Evolutionary conservation across 2,329 filamentous ascomycete species (phyloP).

Genomic region (Calonectria naviculata): DNA sequence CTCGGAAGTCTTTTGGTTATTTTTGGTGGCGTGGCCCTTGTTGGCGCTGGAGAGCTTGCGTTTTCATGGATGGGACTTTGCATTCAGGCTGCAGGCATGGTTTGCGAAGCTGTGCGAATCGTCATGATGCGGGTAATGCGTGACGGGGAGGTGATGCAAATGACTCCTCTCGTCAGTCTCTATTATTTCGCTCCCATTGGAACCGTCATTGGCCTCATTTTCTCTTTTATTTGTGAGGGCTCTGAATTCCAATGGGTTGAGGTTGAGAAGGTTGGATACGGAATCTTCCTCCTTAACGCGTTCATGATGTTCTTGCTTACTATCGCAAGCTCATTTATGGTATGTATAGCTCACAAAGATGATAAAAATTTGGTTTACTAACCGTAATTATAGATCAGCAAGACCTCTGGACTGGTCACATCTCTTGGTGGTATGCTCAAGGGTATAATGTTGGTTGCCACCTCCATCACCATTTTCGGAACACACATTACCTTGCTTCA

Average conservation of each 20-base stretch:
- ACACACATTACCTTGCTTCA: constrained; percentile 77
- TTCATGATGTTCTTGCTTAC: constrained; percentile 81
- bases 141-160: constrained; percentile 79
- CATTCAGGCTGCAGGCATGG: constrained; percentile 77
- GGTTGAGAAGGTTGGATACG: constrained; percentile 70
- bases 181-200: constrained; percentile 91
- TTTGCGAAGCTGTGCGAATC: constrained; percentile 82
- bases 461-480: constrained; percentile 81
- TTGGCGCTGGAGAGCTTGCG: constrained; percentile 70
- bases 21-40: constrained; percentile 60
- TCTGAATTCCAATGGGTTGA: constrained; percentile 72
- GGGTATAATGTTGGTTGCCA: constrained; percentile 81
- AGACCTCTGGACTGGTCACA: constrained; percentile 84
- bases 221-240: constrained; percentile 74
- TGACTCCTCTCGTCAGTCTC: constrained; percentile 86
- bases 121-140: constrained; percentile 87
- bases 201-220: constrained; percentile 79
- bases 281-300: constrained; percentile 76
- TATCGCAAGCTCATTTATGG: constrained; percentile 83
- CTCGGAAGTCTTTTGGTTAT: constrained; percentile 61
- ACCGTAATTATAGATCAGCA: constrained; percentile 73
- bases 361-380: constrained; percentile 10
- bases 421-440: constrained; percentile 87
- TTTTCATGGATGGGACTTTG: constrained; percentile 73
- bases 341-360: constrained; percentile 55